Percentiles rank a stretch among this genome's conserved stretches.
These are phyloP conservation scores for Santalum album DNA, from an alignment of 164 flowering plant genomes.

Conservation along the genomic window DNA sequence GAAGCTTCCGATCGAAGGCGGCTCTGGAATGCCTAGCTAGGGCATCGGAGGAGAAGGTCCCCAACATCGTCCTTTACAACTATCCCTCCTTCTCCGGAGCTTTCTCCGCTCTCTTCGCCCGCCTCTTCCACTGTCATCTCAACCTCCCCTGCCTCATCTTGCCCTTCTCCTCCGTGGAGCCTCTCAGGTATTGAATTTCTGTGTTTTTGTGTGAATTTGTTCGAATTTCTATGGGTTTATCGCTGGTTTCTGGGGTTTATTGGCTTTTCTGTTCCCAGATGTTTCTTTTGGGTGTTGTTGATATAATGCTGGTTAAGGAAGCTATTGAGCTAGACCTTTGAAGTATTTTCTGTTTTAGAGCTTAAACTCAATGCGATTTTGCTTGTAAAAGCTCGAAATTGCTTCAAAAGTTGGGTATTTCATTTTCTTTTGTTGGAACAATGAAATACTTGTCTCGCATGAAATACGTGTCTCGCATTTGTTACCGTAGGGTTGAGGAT, in stretches of 20 bases:
- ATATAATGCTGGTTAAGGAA: no score
- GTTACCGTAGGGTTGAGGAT: slow-evolving; percentile 51
- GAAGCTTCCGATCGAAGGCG: slow-evolving; percentile 66
- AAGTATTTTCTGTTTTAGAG: no score
- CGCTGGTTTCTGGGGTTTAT: no score
- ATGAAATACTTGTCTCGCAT: no score
- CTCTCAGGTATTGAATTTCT: slow-evolving; percentile 44
- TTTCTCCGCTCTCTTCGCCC: slow-evolving; percentile 72
- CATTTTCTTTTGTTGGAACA: no score
- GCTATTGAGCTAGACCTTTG: no score
- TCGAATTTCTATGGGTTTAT: background rate
- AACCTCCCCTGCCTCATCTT: slow-evolving; percentile 51
- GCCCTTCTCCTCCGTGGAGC: slow-evolving; percentile 77
- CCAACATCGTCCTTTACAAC: slow-evolving; percentile 69
- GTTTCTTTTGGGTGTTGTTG: no score
- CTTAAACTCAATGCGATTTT: no score
- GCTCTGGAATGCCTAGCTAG: slow-evolving; percentile 59
- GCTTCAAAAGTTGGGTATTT: no score
- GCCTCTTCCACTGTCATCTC: slow-evolving; percentile 66
- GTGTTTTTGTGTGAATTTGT: background rate
- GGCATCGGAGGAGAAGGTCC: slow-evolving; percentile 44
- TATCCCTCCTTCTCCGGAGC: slow-evolving; percentile 92
- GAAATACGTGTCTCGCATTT: background rate
- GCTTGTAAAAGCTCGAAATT: no score
- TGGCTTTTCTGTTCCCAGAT: no score